phyloP scores from a whole-genome alignment of 169 alveolate species.

The Perkinsus olseni region DNA sequence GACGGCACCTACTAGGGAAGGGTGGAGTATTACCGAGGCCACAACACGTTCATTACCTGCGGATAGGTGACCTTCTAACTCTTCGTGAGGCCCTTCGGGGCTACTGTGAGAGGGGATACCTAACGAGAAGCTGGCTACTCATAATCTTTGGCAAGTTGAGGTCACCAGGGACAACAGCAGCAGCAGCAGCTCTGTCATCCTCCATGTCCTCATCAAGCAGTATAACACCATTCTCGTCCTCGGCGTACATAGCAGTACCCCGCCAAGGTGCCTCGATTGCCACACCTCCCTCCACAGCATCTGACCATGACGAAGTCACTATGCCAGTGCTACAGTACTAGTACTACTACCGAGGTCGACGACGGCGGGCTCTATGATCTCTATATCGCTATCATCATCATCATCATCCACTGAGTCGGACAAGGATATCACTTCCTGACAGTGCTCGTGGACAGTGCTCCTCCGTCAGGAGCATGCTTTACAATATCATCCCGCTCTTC shows the following conservation, averaged over 20 bases:
- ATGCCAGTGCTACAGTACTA: background rate
- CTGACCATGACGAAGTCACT: background rate
- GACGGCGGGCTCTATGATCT: background rate
- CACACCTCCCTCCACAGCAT: background rate
- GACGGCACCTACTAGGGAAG: background rate
- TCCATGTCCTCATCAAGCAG: background rate
- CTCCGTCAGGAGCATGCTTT: background rate
- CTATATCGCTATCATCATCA: background rate
- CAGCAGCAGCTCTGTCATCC: background rate
- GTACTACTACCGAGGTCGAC: background rate
- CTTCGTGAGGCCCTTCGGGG: no score
- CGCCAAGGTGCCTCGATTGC: background rate
- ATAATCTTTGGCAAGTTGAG: background rate
- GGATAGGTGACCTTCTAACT: no score
- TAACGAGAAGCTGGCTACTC: background rate
- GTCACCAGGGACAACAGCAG: background rate
- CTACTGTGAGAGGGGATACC: background rate
- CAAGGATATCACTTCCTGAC: background rate
- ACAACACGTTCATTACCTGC: no score
- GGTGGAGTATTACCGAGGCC: background rate
- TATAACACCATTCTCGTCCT: background rate
- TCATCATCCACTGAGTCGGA: background rate
- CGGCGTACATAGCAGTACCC: background rate
- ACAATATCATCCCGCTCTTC: background rate
- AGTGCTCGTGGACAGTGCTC: background rate